Base-by-base conservation (phyloP, 257 asterid genomes). In the Apocynum venetum region DNA sequence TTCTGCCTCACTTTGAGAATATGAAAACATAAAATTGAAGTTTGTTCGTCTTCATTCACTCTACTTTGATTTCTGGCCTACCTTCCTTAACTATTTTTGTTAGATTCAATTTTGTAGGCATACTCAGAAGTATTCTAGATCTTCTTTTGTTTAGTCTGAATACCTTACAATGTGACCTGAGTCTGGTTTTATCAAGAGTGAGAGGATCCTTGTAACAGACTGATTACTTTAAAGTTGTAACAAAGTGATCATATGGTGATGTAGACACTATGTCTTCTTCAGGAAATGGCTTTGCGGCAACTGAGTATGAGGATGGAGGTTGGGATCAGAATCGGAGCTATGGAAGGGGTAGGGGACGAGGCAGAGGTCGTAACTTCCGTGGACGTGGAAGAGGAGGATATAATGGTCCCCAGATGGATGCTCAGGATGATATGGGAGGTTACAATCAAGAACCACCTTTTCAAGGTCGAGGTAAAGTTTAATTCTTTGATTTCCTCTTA, bases 331-430 rank as follows among this genome's bases (percentile, higher is more conserved):
- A 84, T 70, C 88, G 85, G 41, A 87, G 88, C 65, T 91, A 82
- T 71, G 79, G 89, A 52, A 86, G 98, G 83, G 97, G 98, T 72
- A 86, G 97, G 84, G 94, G 97, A 31, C 89, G 97, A 36, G 97
- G 97, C 52, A 82, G 97, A 82, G 91, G 89, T 78, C 96, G 91
- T 78, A 80, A 63, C 78, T 88, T 82, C 83, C 97, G 92, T 79
- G 93, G 97, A 75, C 92, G 96, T 84, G 95, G 97, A 46, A 85
- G 98, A 77, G 96, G 97, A 78, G 97, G 91, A 25, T 94, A 88
- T 82, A 78, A 86, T 80, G 90, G 92, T 38, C 86, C 87, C 25
- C 97, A 77, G 82, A 80, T 84, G 70, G 91, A 86, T 80, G 61
- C 57, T 77, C 87, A 78, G 77, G 85, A 89, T 69, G 96, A 89